Base-by-base conservation (phyloP, 108 stramenopile genomes). In the Chaetoceros tenuissimus region DNA sequence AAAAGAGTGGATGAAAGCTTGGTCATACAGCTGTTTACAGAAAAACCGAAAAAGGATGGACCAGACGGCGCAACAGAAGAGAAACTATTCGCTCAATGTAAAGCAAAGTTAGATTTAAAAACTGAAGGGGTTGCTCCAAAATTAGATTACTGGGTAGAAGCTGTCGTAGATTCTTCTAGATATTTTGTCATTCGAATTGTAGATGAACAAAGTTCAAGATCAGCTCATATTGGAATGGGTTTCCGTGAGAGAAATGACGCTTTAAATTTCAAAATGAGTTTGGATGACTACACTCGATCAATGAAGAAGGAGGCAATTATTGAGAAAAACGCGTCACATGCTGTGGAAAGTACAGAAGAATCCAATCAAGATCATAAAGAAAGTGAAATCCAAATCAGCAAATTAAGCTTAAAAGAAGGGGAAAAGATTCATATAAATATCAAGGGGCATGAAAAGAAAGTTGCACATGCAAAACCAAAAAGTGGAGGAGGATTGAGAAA, bases 171-270 rank as follows among this genome's bases (percentile, higher is more conserved):
- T 54, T 85, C 89, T 3, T 81, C 80, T 0, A 62, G 89, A 25
- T 92, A 87, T 58, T 92, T 87, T 53, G 89, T 82, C 0, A 30
- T 92, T 21, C 70, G 86, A 8, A 85, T 87, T 44, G 53, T 59
- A 18, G 84, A 92, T 59, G 71, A 79, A 46, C 66, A 71, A 53
- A 76, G 72, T 2, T 69, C 67, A 22, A 73, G 85, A 50, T 78
- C 83, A 57, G 89, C 85, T 8, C 62, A 79, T 30, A 75, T 92
- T 45, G 89, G 89, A 29, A 51, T 87, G 27, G 89, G 89, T 44
- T 92, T 92, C 62, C 77, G 84, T 48, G 89, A 92, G 23, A 69
- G 89, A 31, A 62, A 73, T 51, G 89, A 92, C 56, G 89, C 89
- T 1, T 75, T 62, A 44, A 87, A 92, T 63, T 92, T 92, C 55